Base-by-base conservation (phyloP, 345 rosid genomes). In the Rhizophora apiculata region DNA sequence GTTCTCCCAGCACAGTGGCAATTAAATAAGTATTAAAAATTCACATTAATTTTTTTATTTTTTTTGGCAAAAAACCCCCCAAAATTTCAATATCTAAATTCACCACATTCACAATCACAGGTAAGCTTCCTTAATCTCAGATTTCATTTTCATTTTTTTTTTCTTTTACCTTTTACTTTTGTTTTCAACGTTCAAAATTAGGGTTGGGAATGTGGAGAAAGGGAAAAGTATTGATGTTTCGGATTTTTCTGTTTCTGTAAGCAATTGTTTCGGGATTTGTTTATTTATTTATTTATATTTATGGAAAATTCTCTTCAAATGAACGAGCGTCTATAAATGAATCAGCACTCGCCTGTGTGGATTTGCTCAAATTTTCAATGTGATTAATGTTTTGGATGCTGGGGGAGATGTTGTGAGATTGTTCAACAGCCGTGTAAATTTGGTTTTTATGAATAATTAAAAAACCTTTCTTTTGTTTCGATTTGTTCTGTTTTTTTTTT, bases 31-130 rank as follows among this genome's bases (percentile, higher is more conserved):
- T 21, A 39, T 55, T 7, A 55, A 22, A n/a, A 55, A 55, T 2
- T 58, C 59, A 72, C 51, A 62, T 61, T 64, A 76, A 78, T 70
- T 36, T 53, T 53, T 63, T 62, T 69, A 60, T 60, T 64, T 76
- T 80, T 70, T 37, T 46, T 60, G 34, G 59, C 56, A 49, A 72
- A 34, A 36, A 51, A 71, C 31, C 22, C 2, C 63, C 68, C 67
- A 10, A 51, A 67, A 55, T 22, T 26, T 55, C 59, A 32, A 8
- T n/a, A n/a, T 56, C 27, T 61, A 74, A 69, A 65, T 62, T 26
- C 53, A 22, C 5, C 51, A 8, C 30, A 46, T 66, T 67, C 34
- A 55, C 32, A 56, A 65, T 64, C 64, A 20, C 68, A 30, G 80
- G 81, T 74, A 58, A 55, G 59, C 59, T 55, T 22, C 59, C 10